Evolutionary conservation across 2,329 filamentous ascomycete genomes (phyloP), one percentile per base, ranked within the genome.

Genomic region (Drechslera avenae): DNA sequence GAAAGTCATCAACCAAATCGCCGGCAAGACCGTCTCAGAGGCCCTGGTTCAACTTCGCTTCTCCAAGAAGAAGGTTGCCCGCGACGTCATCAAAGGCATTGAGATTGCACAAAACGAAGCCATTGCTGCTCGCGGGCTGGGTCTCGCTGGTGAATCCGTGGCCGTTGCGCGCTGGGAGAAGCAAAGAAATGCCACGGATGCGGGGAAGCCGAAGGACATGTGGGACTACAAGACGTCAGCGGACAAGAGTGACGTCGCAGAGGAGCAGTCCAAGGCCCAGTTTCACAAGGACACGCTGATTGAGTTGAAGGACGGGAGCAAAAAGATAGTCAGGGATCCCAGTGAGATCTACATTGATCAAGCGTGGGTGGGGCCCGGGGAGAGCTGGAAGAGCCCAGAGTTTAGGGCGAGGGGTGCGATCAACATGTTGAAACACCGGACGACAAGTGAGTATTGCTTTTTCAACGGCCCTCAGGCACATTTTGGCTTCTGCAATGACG

Each of bases 31-130:
- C n/a, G 81, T 99, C 54, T 91, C 95, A 50, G 92, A 99, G 30
- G 94, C 94, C 12, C 90, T 97, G 60, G 77, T 89, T 46, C 94
- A 99, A 80, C 96, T 99, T 90, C 85, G 87, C 48, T 97, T 93
- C 78, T 93, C 88, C 73, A 90, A 91, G 80, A 99, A 99, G 84
- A 93, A 91, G 78, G 89, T 88, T 57, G 90, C 93, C 5, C 80
- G 84, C 60, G 91, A 96, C 67, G 85, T 97, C 21, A 79, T 83
- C 62, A 86, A 85, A 68, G 89, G 94, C 68, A 79, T 99, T 14
- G 85, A 94, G 68, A 83, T 89, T 64, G 92, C 93, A 1, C 84
- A 88, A 50, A 90, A 96, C 68, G 79, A 87, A 66, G 94, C 94
- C 30, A 80, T 96, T 59, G 89, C 89, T 13, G 82, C 82, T 63